Percentiles rank a stretch among this genome's conserved stretches.
Evolutionary conservation across 306 rosid genomes (phyloP).

Genomic region (Elaeagnus macrophylla): DNA sequence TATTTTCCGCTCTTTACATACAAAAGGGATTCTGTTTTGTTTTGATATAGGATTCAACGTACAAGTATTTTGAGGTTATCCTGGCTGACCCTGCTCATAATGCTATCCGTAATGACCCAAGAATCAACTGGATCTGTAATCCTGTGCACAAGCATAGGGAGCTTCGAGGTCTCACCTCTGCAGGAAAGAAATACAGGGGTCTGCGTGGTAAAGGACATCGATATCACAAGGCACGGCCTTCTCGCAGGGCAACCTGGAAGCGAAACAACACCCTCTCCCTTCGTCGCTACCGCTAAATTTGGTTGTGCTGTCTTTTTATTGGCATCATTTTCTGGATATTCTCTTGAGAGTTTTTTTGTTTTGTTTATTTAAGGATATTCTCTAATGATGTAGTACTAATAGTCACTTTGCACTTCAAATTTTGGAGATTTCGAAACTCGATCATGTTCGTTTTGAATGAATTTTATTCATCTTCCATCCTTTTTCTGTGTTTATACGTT

Average conservation of each 20-base stretch:
- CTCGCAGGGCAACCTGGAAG: slow-evolving; percentile 93
- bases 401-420: no score
- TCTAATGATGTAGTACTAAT: no score
- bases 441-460: no score
- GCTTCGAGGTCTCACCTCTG: slow-evolving; percentile 77
- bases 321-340: not conserved
- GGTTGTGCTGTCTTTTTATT: not conserved
- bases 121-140: slow-evolving; percentile 74
- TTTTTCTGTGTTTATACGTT: no score
- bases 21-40: not conserved
- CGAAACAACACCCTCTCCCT: slow-evolving; percentile 83
- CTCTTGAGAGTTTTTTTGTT: no score
- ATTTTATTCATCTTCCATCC: no score
- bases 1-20: not conserved
- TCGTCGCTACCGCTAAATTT: slow-evolving; percentile 60
- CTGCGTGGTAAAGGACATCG: slow-evolving; percentile 69
- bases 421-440: no score
- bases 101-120: slow-evolving; percentile 74
- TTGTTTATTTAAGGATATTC: no score
- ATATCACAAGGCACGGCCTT: slow-evolving; percentile 62
- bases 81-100: slow-evolving; percentile 67
- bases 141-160: slow-evolving; percentile 89
- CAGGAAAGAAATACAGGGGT: slow-evolving; percentile 75
- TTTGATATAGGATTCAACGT: slow-evolving; percentile 62
- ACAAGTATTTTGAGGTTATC: slow-evolving; percentile 70